phyloP scores from a whole-genome alignment of 345 rosid species.

The Citrus sp. region DNA sequence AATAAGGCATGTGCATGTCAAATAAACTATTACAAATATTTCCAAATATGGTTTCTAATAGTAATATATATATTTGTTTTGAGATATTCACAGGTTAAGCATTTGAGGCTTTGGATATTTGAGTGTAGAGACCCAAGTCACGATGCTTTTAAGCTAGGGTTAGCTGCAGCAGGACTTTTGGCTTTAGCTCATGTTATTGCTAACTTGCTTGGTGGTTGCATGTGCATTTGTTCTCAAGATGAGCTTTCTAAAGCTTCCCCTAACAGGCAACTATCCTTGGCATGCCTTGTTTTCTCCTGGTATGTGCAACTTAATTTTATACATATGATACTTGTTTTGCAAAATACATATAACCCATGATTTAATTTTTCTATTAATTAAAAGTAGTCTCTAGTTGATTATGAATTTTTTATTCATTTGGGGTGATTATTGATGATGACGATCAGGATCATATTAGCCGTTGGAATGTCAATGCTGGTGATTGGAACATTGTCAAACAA shows the following conservation, averaged over 20 bases:
- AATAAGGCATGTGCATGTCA: constrained; percentile 46
- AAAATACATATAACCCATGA: background rate
- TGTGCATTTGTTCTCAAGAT: constrained; percentile 80
- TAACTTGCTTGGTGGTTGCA: constrained; percentile 77
- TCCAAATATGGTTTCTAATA: background rate
- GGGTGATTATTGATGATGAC: background rate
- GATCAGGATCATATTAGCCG: constrained; percentile 73
- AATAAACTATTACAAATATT: background rate
- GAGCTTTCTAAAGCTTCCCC: constrained; percentile 71
- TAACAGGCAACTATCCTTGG: constrained; percentile 62
- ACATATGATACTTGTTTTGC: background rate
- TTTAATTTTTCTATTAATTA: background rate
- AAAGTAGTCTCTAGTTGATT: too few species aligned
- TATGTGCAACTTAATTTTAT: constrained; percentile 16
- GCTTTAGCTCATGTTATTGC: constrained; percentile 62
- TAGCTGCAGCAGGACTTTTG: constrained; percentile 70
- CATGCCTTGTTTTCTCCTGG: constrained; percentile 80
- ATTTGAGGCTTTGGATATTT: constrained; percentile 76
- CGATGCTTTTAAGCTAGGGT: constrained; percentile 73
- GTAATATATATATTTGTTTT: background rate
- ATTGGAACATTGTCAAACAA: constrained; percentile 74
- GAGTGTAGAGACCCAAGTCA: constrained; percentile 90
- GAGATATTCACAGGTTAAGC: constrained; percentile 54
- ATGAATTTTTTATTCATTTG: background rate
- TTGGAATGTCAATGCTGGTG: constrained; percentile 68